Evolutionary conservation across 2,329 filamentous ascomycete genomes (phyloP).

Genomic region (Alternaria conjuncta): DNA sequence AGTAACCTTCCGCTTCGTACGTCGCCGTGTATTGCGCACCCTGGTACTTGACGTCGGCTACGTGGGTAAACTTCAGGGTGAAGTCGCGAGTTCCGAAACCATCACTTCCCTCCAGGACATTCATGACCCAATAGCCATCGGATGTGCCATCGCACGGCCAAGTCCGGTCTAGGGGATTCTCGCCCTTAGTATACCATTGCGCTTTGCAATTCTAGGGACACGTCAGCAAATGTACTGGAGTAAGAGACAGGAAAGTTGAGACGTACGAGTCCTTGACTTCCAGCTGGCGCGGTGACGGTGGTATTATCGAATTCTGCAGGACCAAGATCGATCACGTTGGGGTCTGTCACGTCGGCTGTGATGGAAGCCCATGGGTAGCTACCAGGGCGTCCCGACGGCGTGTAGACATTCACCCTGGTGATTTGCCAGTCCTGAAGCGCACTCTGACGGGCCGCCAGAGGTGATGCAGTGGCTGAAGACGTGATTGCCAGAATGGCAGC

Average conservation of each 20-base stretch:
- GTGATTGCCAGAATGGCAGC: constrained; percentile 16
- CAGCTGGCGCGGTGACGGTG: constrained; percentile 21
- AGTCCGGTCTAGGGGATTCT: constrained; percentile 24
- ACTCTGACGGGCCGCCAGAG: constrained; percentile 17
- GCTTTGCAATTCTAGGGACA: constrained; percentile 31
- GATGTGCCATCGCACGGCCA: constrained; percentile 32
- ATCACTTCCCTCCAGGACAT: constrained; percentile 17
- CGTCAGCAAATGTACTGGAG: not conserved
- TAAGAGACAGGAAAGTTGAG: not conserved
- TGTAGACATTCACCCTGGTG: constrained; percentile 1
- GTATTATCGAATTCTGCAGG: constrained; percentile 2
- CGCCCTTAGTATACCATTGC: constrained; percentile 24
- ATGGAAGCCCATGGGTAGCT: constrained; percentile 28
- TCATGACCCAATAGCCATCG: constrained; percentile 34
- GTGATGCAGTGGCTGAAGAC: constrained; percentile 9
- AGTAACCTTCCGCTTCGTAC: constrained; percentile 20
- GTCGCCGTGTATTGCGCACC: constrained; percentile 21
- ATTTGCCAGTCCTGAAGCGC: constrained; percentile 31
- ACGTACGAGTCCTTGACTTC: constrained; percentile 20
- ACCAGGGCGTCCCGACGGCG: constrained; percentile 28
- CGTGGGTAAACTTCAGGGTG: constrained; percentile 32
- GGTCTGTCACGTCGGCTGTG: constrained; percentile 34
- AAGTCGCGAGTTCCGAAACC: constrained; percentile 22
- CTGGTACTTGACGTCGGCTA: constrained; percentile 17
- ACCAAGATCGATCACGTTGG: constrained; percentile 30